Percentiles rank a stretch among this genome's conserved stretches.
Evolutionary conservation across 257 asterid species (phyloP).

Genomic region (Petunia axillaris): DNA sequence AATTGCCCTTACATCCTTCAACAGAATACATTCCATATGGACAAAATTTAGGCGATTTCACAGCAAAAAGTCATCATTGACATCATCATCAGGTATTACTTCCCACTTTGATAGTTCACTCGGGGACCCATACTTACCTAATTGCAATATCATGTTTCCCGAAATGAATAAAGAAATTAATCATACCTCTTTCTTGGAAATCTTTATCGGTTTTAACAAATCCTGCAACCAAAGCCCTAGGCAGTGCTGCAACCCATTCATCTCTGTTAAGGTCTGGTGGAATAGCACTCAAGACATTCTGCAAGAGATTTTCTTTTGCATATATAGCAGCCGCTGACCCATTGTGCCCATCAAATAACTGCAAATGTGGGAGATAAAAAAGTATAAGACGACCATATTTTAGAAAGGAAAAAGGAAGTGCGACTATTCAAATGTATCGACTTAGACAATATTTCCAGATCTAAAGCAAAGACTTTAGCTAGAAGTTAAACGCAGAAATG

Average conservation of each 20-base stretch:
- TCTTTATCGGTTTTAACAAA: slow-evolving; percentile 96
- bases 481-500: not conserved
- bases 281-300: slow-evolving; percentile 76
- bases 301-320: slow-evolving; percentile 83
- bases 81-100: slow-evolving; percentile 10
- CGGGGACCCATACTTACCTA: not conserved
- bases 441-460: slow-evolving; percentile 7
- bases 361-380: slow-evolving; percentile 36
- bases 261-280: slow-evolving; percentile 86
- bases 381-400: slow-evolving; percentile 23
- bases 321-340: slow-evolving; percentile 98
- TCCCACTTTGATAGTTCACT: not conserved
- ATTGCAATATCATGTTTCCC: slow-evolving; percentile 14
- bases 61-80: not conserved
- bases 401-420: not conserved
- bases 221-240: slow-evolving; percentile 96
- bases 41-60: not conserved
- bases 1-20: not conserved
- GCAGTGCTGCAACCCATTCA: slow-evolving; percentile 88
- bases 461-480: not conserved
- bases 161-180: slow-evolving; percentile 8
- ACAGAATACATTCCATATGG: not conserved
- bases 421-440: not conserved
- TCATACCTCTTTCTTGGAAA: slow-evolving; percentile 85
- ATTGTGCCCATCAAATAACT: slow-evolving; percentile 98